Evolutionary conservation across 495 filamentous ascomycete species (phyloP), one percentile per base, ranked within the genome.

Genomic region (Lineolata rhizophorae): DNA sequence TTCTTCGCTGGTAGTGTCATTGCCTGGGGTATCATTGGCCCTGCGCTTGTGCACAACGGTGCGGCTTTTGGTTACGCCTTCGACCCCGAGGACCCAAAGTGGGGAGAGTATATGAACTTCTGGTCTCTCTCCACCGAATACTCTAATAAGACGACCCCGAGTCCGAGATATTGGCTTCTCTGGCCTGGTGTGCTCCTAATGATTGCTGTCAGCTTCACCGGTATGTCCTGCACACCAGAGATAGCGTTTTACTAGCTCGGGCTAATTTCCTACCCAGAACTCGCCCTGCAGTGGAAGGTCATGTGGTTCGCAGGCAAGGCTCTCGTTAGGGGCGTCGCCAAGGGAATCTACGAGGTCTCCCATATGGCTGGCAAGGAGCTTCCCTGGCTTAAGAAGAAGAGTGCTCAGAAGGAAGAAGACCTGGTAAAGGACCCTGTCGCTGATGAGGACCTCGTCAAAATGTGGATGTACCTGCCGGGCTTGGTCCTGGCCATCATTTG

Each of bases 171-270:
- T 42, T 75, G 70, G 70, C 52, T 75, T 0, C 51, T 75, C 3
- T 75, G 70, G 70, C 70, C 70, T 16, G 57, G 70, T 38, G 71
- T 76, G 15, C 56, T 74, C 49, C 50, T 65, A 37, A 71, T 76
- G 64, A 61, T 76, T 29, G 64, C 55, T 30, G 52, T 56, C 5
- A 68, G 64, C 11, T 64, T 76, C 44, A n/a, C n/a, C n/a, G n/a
- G n/a, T n/a, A n/a, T n/a, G n/a, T n/a, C n/a, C n/a, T n/a, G n/a
- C n/a, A n/a, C n/a, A n/a, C n/a, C n/a, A n/a, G n/a, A n/a, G n/a
- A n/a, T n/a, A n/a, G n/a, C n/a, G n/a, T n/a, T n/a, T n/a, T n/a
- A n/a, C n/a, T n/a, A n/a, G n/a, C n/a, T n/a, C n/a, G n/a, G n/a
- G n/a, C n/a, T n/a, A n/a, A 52, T 56, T 5, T 69, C 65, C 10